Evolutionary conservation across 179 eudicot species (phyloP), one percentile per base, ranked within the genome.

Genomic region (Beta macrorhiza): DNA sequence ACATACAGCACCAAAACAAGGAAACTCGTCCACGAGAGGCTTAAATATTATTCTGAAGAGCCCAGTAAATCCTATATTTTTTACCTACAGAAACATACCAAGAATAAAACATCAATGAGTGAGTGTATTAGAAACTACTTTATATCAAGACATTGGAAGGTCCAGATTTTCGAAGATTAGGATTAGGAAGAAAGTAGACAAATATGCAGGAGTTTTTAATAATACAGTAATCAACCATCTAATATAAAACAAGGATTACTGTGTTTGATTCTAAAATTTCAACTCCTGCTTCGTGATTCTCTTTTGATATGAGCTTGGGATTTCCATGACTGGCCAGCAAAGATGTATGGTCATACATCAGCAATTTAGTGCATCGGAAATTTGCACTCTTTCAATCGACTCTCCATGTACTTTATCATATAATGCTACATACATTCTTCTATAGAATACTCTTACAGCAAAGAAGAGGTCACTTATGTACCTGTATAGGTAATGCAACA

Each of bases 51-150:
- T 59, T 83, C 98, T 91, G 89, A 95, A 95, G 64, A 95, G 83
- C 78, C 98, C 98, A 6, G 98, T 93, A 67, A 95, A 95, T 53
- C 88, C 93, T 51, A 95, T 84, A 80, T 95, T 89, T 80, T 93
- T 93, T 49, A 95, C 93, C 98, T 95, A 75, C 44, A 88, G 64
- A 83, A 52, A 17, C 37, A 80, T 45, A 51, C 2, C 72, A 72
- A 76, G 73, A 82, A 8, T 58, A 68, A 75, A 67, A 20, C 16
- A 71, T 65, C 51, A 84, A 7, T 20, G 29, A 78, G 61, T 57
- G 47, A 6, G 11, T 20, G 10, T 17, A 67, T 4, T 4, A 44
- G 25, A 53, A 52, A 75, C 13, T 25, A 32, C 37, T 32, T 32
- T 32, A 15, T 44, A 68, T 45, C 49, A 22, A 69, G 15, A 45